These are phyloP conservation scores for Botrytis fabae DNA, from an alignment of 2,329 filamentous ascomycete genomes.

Conservation along the genomic window DNA sequence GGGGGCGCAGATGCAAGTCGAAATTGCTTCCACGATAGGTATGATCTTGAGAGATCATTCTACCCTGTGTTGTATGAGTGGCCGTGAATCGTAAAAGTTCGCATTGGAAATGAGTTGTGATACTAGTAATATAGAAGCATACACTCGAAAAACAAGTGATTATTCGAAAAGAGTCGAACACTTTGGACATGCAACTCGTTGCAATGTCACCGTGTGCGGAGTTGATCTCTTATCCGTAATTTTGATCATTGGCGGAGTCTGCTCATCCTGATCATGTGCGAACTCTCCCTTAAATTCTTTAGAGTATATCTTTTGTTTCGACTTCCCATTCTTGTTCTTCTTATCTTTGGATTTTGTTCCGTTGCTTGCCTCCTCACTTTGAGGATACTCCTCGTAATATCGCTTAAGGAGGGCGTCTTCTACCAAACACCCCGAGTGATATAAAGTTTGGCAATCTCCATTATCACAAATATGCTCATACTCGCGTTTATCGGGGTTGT, in stretches of 20 bases:
- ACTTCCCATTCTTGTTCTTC: conserved; percentile 9
- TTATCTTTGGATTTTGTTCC: conserved; percentile 28
- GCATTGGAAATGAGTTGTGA: background rate
- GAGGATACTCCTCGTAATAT: conserved; percentile 29
- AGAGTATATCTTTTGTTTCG: conserved; percentile 29
- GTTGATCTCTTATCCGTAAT: conserved; percentile 33
- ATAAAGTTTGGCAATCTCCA: conserved; percentile 40
- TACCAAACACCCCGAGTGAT: conserved; percentile 43
- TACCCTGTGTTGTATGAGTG: background rate
- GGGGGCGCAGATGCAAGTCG: background rate
- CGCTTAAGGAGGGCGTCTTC: conserved; percentile 38
- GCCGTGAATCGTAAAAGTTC: conserved; percentile 9
- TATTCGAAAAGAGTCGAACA: conserved; percentile 34
- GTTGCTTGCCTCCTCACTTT: conserved; percentile 25
- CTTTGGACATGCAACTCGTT: conserved; percentile 34
- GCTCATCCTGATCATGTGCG: conserved; percentile 21
- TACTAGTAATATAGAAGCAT: background rate
- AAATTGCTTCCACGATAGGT: background rate
- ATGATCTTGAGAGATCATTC: background rate
- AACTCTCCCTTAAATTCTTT: conserved; percentile 34
- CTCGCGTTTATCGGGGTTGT: conserved; percentile 42
- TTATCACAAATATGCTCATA: conserved; percentile 41
- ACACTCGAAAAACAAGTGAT: background rate
- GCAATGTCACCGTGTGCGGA: conserved; percentile 26
- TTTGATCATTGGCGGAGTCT: conserved; percentile 26